A percentile compares a stretch with the other conserved stretches of the same genome.
Evolutionary conservation across 108 stramenopile genomes (phyloP).

Genomic region (Mayamaea pseudoterrestris): DNA sequence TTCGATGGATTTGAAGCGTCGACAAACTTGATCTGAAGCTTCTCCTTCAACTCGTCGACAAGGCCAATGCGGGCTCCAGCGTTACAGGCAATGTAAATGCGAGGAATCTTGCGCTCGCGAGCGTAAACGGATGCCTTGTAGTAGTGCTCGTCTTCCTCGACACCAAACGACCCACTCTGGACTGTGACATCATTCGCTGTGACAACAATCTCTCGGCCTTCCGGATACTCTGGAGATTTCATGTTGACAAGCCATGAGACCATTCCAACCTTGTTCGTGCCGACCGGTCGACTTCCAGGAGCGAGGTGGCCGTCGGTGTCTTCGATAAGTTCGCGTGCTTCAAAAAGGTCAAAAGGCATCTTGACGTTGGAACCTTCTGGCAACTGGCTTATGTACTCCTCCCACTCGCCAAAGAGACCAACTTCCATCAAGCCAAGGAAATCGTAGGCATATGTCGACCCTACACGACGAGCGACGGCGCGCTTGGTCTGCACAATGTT

Average conservation of each 20-base stretch:
- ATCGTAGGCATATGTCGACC: constrained; percentile 95
- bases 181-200: constrained; percentile 98
- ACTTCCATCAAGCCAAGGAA: constrained; percentile 95
- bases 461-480: constrained; percentile 91
- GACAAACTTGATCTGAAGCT: constrained; percentile 90
- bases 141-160: constrained; percentile 92
- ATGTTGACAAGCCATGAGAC: constrained; percentile 85
- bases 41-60: constrained; percentile 92
- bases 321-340: constrained; percentile 66
- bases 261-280: constrained; percentile 97
- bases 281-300: constrained; percentile 67
- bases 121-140: constrained; percentile 86
- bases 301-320: constrained; percentile 61
- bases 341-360: constrained; percentile 61
- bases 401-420: constrained; percentile 74
- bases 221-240: constrained; percentile 97
- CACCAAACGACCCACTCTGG: constrained; percentile 95
- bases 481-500: constrained; percentile 92
- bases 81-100: constrained; percentile 94
- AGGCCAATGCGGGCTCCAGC: constrained; percentile 97
- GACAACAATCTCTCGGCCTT: constrained; percentile 92
- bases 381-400: constrained; percentile 39
- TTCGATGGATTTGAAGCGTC: constrained; percentile 77
- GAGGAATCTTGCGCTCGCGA: constrained; percentile 80
- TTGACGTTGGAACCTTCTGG: constrained; percentile 20